These are phyloP conservation scores for Silene vulgaris DNA, from an alignment of 179 eudicot species.

Conservation along the genomic window DNA sequence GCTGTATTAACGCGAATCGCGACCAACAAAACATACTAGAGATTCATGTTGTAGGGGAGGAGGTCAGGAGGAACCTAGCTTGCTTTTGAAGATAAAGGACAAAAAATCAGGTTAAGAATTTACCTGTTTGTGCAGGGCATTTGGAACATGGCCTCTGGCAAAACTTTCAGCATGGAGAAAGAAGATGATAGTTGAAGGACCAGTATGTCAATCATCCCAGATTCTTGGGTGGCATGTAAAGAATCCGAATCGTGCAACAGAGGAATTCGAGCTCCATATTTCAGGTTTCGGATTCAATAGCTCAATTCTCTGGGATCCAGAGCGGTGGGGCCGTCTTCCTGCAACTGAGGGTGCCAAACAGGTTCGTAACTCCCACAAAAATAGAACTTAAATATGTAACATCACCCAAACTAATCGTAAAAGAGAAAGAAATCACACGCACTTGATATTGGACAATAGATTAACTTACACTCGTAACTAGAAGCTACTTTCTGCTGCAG, in stretches of 20 bases:
- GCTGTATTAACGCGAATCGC: too few species aligned
- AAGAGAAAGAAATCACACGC: not conserved
- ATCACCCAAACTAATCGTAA: not conserved
- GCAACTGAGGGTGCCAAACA: conserved; percentile 53
- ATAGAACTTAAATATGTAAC: not conserved
- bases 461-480: not conserved
- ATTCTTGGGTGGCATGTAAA: conserved; percentile 83
- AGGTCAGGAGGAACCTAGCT: too few species aligned
- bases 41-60: too few species aligned
- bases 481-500: conserved; percentile 32
- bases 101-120: not conserved
- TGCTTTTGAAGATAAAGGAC: too few species aligned
- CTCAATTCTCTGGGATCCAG: conserved; percentile 97
- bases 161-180: conserved; percentile 53
- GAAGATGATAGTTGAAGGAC: conserved; percentile 69
- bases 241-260: conserved; percentile 32
- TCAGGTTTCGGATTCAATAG: conserved; percentile 93
- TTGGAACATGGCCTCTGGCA: conserved; percentile 93
- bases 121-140: conserved; percentile 47
- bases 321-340: conserved; percentile 85
- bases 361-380: conserved; percentile 22
- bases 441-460: not conserved
- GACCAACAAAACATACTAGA: too few species aligned
- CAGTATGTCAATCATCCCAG: conserved; percentile 71
- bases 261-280: conserved; percentile 45